These are phyloP conservation scores for Colletotrichum sp. DNA, from an alignment of 2,329 filamentous ascomycete species.

Conservation along the genomic window DNA sequence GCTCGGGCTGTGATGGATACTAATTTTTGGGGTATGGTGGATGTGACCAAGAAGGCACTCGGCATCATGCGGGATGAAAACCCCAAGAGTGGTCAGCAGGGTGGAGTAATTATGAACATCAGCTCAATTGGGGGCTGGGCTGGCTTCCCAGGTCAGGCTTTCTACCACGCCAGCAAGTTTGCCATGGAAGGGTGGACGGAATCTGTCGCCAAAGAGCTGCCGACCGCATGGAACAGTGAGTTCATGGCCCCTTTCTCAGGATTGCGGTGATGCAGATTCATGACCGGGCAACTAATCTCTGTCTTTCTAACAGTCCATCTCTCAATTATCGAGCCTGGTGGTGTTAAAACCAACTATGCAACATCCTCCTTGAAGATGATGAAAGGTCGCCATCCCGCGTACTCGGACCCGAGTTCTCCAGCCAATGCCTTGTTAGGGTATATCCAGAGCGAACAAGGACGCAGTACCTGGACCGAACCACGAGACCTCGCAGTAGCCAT, in stretches of 20 bases:
- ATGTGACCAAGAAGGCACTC: slow-evolving; percentile 28
- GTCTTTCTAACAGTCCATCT: slow-evolving; percentile 37
- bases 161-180: slow-evolving; percentile 48
- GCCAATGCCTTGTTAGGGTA: neutral
- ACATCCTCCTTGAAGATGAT: neutral
- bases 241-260: neutral
- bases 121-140: slow-evolving; percentile 55
- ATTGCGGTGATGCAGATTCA: too few relatives aligned
- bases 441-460: neutral
- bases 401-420: neutral
- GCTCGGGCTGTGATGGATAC: neutral
- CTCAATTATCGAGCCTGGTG: slow-evolving; percentile 46
- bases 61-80: slow-evolving; percentile 42
- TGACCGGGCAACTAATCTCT: neutral
- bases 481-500: neutral
- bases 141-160: slow-evolving; percentile 36
- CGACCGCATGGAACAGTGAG: slow-evolving; percentile 45
- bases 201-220: slow-evolving; percentile 46
- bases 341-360: slow-evolving; percentile 36
- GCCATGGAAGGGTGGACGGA: slow-evolving; percentile 53
- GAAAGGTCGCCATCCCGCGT: neutral
- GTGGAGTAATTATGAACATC: slow-evolving; percentile 60
- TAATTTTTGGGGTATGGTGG: neutral
- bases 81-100: slow-evolving; percentile 30
- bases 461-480: neutral